A percentile compares a stretch with the other conserved stretches of the same genome.
These are phyloP conservation scores for Syzygium oleosum DNA, from an alignment of 345 rosid genomes.

Conservation along the genomic window DNA sequence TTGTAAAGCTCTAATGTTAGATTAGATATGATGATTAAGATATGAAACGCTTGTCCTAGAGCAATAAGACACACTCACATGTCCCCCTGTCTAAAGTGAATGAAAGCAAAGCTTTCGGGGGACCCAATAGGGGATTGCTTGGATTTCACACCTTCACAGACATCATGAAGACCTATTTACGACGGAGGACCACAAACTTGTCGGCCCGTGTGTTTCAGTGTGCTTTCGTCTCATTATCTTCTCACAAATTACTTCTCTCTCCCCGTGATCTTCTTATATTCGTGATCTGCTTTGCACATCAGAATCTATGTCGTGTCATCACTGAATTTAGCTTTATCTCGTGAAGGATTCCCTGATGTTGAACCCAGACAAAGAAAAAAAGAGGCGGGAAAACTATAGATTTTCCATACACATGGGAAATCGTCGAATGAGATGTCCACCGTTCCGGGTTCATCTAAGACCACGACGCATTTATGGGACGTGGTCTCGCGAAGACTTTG, in stretches of 20 bases:
- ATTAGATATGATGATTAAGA: not conserved
- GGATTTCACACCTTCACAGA: slow-evolving; percentile 54
- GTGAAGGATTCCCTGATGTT: not conserved
- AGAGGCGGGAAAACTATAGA: not conserved
- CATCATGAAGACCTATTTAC: not conserved
- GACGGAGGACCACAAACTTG: slow-evolving; percentile 2
- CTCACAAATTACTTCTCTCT: not conserved
- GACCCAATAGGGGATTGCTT: slow-evolving; percentile 41
- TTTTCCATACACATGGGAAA: not conserved
- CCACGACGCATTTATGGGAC: not conserved
- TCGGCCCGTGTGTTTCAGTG: not conserved
- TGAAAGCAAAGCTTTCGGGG: slow-evolving; percentile 3
- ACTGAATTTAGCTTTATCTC: not conserved
- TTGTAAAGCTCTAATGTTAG: not conserved
- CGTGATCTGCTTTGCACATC: not conserved
- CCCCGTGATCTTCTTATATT: not conserved
- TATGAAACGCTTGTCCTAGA: not conserved
- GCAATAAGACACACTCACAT: not conserved
- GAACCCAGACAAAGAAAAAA: not conserved
- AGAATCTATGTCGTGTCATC: not conserved
- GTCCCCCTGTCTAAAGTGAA: slow-evolving; percentile 1
- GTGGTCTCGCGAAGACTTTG: not conserved
- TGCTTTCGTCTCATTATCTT: not conserved
- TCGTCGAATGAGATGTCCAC: not conserved
- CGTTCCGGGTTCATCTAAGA: not conserved